A percentile compares a stretch with the other conserved stretches of the same genome.
Conservation (phyloP, 371 early-diverging fungal genomes). For the Mortierella sp. region DNA sequence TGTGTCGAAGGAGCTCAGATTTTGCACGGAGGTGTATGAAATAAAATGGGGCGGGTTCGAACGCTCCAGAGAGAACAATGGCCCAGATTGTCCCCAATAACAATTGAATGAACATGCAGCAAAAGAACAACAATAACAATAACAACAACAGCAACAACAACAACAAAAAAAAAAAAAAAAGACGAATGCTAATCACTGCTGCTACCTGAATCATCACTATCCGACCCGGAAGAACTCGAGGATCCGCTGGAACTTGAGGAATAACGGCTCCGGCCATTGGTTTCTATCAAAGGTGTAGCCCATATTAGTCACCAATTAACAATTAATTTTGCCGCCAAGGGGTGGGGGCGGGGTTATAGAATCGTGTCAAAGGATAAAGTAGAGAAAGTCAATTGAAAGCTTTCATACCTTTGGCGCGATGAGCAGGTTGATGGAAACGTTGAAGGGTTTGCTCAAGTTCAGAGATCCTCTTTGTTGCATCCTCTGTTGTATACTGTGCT, state of each 20-base stretch:
- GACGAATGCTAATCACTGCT: slow-evolving; percentile 61
- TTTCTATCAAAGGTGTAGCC: background rate
- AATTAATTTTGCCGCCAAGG: background rate
- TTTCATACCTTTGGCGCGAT: slow-evolving; percentile 13
- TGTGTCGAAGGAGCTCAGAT: background rate
- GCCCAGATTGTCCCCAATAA: background rate
- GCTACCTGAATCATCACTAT: slow-evolving; percentile 84
- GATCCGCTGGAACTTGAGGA: slow-evolving; percentile 66
- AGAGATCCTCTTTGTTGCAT: slow-evolving; percentile 65
- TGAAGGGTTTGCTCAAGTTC: slow-evolving; percentile 75
- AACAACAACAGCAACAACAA: no score
- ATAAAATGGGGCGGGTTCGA: background rate
- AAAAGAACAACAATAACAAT: no score
- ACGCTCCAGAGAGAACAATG: background rate
- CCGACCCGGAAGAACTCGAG: slow-evolving; percentile 71
- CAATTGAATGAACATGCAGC: no score
- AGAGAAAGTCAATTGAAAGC: background rate
- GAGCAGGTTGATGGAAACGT: slow-evolving; percentile 61
- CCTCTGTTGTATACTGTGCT: slow-evolving; percentile 61
- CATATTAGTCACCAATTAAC: slow-evolving; percentile 4
- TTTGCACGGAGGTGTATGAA: background rate
- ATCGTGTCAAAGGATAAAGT: no score
- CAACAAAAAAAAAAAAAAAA: slow-evolving; percentile 3
- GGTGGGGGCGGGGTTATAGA: no score
- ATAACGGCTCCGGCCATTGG: slow-evolving; percentile 32